Percentiles rank a stretch among this genome's conserved stretches.
Conservation (phyloP, 768 basidiomycete genomes). For the Trametes cubensis region DNA sequence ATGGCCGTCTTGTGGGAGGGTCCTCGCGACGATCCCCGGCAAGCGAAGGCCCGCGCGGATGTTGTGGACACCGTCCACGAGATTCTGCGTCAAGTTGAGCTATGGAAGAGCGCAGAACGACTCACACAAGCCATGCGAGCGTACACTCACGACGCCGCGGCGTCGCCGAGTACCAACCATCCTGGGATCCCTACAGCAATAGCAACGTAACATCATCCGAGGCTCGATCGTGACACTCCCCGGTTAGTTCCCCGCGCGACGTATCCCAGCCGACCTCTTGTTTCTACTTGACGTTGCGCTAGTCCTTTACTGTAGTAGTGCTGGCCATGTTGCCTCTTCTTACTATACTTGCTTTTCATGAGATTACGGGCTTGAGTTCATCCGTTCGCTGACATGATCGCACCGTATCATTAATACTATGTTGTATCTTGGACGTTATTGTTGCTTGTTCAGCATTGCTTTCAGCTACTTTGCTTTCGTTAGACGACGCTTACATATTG, state of each 20-base stretch:
- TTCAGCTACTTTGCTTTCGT: too few species aligned
- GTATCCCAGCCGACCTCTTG: background rate
- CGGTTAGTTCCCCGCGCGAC: background rate
- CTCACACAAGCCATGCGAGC: slow-evolving; percentile 2
- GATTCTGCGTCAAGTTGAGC: slow-evolving; percentile 46
- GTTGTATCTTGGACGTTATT: too few species aligned
- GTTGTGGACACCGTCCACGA: slow-evolving; percentile 42
- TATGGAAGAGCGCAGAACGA: slow-evolving; percentile 45
- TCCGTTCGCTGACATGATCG: too few species aligned
- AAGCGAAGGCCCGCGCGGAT: slow-evolving; percentile 43
- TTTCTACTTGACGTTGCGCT: background rate
- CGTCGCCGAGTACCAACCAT: background rate
- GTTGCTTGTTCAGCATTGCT: too few species aligned
- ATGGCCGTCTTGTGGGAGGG: slow-evolving; percentile 64
- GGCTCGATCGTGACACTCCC: too few species aligned
- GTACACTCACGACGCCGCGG: background rate
- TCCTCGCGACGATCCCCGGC: slow-evolving; percentile 49
- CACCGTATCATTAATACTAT: too few species aligned
- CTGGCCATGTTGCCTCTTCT: background rate
- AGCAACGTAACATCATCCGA: slow-evolving; percentile 7
- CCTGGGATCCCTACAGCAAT: background rate
- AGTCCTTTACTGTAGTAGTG: background rate
- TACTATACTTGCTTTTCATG: too few species aligned
- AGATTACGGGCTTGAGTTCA: too few species aligned
- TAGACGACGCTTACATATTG: too few species aligned